Conservation (phyloP, 192 early-diverging fungal genomes). For the Backusella westeae region DNA sequence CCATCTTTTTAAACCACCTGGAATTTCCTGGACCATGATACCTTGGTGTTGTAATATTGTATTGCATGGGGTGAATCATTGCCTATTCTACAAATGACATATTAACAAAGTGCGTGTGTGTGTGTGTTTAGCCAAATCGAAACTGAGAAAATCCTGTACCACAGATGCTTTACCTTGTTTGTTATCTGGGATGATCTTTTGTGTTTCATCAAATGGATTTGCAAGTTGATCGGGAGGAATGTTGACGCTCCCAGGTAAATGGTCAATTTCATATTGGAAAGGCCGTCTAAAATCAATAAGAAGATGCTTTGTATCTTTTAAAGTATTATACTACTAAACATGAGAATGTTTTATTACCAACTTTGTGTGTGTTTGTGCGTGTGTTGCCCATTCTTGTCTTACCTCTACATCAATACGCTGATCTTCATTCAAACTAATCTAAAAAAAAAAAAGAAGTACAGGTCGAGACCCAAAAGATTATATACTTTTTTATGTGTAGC, state of each 20-base stretch:
- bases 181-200: constrained; percentile 17
- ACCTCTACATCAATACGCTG: neutral
- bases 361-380: neutral
- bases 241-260: constrained; percentile 52
- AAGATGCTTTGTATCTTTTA: constrained; percentile 53
- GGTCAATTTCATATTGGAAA: constrained; percentile 81
- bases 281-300: constrained; percentile 86
- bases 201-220: constrained; percentile 38
- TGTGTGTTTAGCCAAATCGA: neutral
- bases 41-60: constrained; percentile 63
- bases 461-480: too few relatives aligned
- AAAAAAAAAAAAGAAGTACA: too few relatives aligned
- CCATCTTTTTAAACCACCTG: constrained; percentile 80
- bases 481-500: too few relatives aligned
- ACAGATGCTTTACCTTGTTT: constrained; percentile 19
- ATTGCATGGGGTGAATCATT: constrained; percentile 89
- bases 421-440: neutral
- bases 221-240: constrained; percentile 54
- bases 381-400: neutral
- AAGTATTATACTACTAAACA: constrained; percentile 37
- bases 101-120: constrained; percentile 24
- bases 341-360: neutral
- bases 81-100: constrained; percentile 82
- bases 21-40: constrained; percentile 71
- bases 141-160: neutral